A percentile compares a stretch with the other conserved stretches of the same genome.
Conservation (phyloP, 1,284 basidiomycete genomes). For the Lentinula novae-zelandiae region DNA sequence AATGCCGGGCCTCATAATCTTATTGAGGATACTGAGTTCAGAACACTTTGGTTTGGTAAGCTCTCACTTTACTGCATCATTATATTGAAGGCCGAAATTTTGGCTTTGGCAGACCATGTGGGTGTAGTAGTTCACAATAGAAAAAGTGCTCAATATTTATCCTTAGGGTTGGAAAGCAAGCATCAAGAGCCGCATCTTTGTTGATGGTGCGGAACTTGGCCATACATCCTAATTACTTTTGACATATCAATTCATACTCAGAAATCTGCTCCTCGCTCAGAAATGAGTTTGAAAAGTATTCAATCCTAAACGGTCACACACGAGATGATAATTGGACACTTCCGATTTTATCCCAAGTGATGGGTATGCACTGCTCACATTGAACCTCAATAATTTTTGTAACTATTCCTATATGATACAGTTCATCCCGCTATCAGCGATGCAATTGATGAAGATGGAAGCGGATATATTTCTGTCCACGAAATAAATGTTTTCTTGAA, state of each 20-base stretch:
- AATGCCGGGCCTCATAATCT: constrained; percentile 28
- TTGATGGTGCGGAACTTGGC: constrained; percentile 20
- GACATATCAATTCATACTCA: constrained; percentile 9
- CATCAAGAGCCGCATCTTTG: constrained; percentile 24
- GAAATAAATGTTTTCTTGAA: constrained; percentile 28
- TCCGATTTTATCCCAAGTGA: constrained; percentile 27
- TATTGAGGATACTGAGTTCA: constrained; percentile 28
- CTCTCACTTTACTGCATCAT: neutral
- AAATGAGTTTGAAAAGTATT: constrained; percentile 19
- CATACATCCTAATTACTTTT: neutral
- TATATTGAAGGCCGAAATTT: no score
- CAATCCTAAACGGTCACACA: constrained; percentile 9
- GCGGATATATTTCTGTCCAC: constrained; percentile 28
- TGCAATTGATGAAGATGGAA: constrained; percentile 29
- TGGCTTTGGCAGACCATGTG: no score
- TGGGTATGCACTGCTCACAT: constrained; percentile 20
- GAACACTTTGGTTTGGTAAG: constrained; percentile 26
- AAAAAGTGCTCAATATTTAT: neutral
- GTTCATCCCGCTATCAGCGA: constrained; percentile 29
- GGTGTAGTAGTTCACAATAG: no score
- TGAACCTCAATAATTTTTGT: neutral
- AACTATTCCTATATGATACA: constrained; percentile 1
- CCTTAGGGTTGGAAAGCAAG: constrained; percentile 23
- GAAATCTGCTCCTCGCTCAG: constrained; percentile 26
- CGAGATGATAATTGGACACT: constrained; percentile 28